Base-by-base conservation (phyloP, 2,329 filamentous ascomycete genomes). In the Fusarium paranaense region DNA sequence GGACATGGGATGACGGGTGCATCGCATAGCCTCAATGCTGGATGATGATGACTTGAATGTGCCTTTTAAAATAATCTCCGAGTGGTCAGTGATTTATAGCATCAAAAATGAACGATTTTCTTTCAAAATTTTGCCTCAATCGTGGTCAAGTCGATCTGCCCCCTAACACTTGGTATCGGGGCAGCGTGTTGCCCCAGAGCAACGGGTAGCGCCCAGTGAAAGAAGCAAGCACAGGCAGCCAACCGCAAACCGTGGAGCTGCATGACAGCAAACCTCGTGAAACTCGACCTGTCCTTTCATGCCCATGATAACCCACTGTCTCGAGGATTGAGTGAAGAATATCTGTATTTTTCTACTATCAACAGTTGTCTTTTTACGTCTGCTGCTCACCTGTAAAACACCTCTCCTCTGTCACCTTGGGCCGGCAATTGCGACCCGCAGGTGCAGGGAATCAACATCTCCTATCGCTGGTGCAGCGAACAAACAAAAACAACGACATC, bases 91-190 rank as follows among this genome's bases (percentile, higher is more conserved):
- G 3, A 40, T n/a, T n/a, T 1, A 2, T 2, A 20, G 4, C 30
- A 10, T 14, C 37, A 8, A n/a, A 38, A 16, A 40, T 25, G 14
- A 5, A 3, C 2, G 4, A 1, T 42, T 37, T 27, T n/a, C 8
- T 14, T 9, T 32, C 16, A 14, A 10, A 62, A 1, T 16, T 11
- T 11, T 2, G 2, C 18, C 25, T 30, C 7, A 37, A 25, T 45
- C 5, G 6, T 32, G 11, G 20, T 33, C 8, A 32, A 33, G 13
- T 25, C 10, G 13, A 18, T 1, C 6, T 11, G 16, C 1, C 25
- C 52, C 66, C 71, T 81, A 80, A 72, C 79, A 73, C 14, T 54
- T 65, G 18, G 77, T 80, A 79, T 80, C 78, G 65, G 42, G 22
- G 35, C 27, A 69, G 54, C 64, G 79, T 78, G 79, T 79, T 78